Base-by-base conservation (phyloP, 495 filamentous ascomycete species). In the Aspergillus mulundensis region DNA sequence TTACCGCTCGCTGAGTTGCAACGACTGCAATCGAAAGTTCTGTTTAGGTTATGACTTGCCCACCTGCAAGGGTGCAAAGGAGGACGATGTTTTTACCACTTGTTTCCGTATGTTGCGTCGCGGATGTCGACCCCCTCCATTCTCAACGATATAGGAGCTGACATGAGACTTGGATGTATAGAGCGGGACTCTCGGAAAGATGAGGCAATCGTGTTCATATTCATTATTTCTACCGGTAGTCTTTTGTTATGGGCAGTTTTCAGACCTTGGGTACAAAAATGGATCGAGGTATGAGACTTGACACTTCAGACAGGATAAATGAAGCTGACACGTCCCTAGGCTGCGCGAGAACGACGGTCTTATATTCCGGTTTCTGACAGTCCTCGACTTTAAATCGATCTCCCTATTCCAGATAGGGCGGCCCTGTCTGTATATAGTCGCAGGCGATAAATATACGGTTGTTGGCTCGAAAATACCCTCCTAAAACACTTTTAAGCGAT, bases 131-230 rank as follows among this genome's bases (percentile, higher is more conserved):
- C 12, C 25, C 21, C 18, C 15, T 39, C 12, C 18, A 15, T 38
- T 20, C 11, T 28, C 43, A 36, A 57, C 10, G 38, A 42, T 48
- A 10, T 11, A 42, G 4, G 32, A 24, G 46, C 42, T 62, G 53
- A 63, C 60, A 39, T 60, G 51, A n/a, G 24, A 4, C 20, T 25
- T 20, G 39, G 23, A 46, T 79, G 65, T 42, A 25, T 57, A 87
- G 84, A 96, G 70, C 80, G 93, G 57, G 93, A 97, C 67, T 92
- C 88, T 25, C 76, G 81, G 53, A 96, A 96, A 71, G 93, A 96
- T 63, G 81, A 90, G 70, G 81, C 91, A 30, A 91, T 98, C 23
- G 92, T 98, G 0, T 88, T 92, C 66, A 87, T 91, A 5, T 98
- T 98, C 67, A 90, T 98, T 21, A 71, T 91, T 54, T 87, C 89